A percentile compares a stretch with the other conserved stretches of the same genome.
These are phyloP conservation scores for Wickerhamomyces subpelliculosus DNA, from an alignment of 805 yeast species.

Conservation along the genomic window DNA sequence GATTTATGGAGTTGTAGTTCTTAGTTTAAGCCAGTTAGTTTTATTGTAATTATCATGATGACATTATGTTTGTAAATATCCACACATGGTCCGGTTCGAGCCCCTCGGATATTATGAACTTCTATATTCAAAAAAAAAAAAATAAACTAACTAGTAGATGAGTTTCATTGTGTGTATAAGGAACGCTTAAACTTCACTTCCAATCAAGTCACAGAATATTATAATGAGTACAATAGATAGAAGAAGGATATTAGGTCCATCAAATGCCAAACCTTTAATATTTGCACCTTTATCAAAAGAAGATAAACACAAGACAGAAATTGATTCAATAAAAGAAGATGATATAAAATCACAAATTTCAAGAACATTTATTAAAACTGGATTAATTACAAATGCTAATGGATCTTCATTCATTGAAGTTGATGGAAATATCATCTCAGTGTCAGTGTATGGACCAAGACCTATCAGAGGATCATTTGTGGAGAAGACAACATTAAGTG, in stretches of 20 bases:
- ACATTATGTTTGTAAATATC: too few species aligned
- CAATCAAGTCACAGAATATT: too few species aligned
- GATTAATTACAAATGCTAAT: conserved; percentile 60
- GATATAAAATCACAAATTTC: conserved; percentile 25
- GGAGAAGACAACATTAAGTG: conserved; percentile 58
- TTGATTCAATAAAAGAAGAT: conserved; percentile 11
- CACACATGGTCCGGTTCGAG: too few species aligned
- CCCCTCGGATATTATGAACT: too few species aligned
- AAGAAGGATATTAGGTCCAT: conserved; percentile 82
- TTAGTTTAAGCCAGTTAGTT: too few species aligned
- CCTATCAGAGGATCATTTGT: conserved; percentile 73
- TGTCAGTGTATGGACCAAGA: conserved; percentile 82
- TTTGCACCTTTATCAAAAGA: conserved; percentile 25
- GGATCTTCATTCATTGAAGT: conserved; percentile 81
- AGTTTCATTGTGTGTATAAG: too few species aligned
- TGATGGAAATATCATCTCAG: conserved; percentile 39
- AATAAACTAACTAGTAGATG: too few species aligned
- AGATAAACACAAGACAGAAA: conserved; percentile 4
- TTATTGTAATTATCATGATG: too few species aligned
- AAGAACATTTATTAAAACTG: conserved; percentile 51
- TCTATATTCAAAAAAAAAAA: too few species aligned
- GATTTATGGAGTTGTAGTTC: too few species aligned
- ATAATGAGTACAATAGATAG: conserved; percentile 56
- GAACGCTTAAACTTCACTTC: too few species aligned
- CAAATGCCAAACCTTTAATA: conserved; percentile 48